Percentiles rank a stretch among this genome's conserved stretches.
Conservation (phyloP, 2,329 filamentous ascomycete genomes). For the Saccharata proteae region DNA sequence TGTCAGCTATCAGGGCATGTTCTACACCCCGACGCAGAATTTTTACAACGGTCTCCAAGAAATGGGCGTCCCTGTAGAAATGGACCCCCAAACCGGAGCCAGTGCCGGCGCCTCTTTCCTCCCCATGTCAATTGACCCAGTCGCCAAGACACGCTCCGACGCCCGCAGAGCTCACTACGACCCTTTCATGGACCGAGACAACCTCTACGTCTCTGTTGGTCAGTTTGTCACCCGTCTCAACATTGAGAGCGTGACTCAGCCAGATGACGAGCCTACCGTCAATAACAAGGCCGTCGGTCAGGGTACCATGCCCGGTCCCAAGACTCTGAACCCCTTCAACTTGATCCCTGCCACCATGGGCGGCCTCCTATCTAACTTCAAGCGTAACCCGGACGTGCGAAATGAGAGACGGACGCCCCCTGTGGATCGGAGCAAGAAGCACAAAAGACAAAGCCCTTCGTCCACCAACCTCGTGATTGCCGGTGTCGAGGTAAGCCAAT, state of each 20-base stretch:
- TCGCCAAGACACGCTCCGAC: slow-evolving; percentile 14
- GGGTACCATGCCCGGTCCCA: slow-evolving; percentile 2
- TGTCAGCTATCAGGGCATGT: slow-evolving; percentile 15
- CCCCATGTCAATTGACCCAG: slow-evolving; percentile 18
- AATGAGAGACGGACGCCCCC: no score
- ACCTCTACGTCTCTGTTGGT: slow-evolving; percentile 10
- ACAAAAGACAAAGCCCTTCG: no score
- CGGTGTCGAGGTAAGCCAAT: no score
- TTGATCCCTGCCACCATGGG: slow-evolving; percentile 1
- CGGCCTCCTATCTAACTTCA: no score
- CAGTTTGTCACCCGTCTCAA: slow-evolving; percentile 3
- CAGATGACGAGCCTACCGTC: slow-evolving; percentile 1
- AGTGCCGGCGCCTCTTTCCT: slow-evolving; percentile 2
- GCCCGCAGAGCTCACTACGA: slow-evolving; percentile 21
- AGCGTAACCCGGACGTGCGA: no score
- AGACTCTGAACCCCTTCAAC: slow-evolving; percentile 3
- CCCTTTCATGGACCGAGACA: slow-evolving; percentile 15
- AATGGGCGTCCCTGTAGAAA: neutral
- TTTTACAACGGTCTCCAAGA: slow-evolving; percentile 12
- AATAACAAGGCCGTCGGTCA: neutral
- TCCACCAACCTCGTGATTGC: no score
- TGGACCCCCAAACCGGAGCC: neutral
- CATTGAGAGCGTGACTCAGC: slow-evolving; percentile 1
- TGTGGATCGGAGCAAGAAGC: no score
- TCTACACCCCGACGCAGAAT: slow-evolving; percentile 11